Percentiles rank a stretch among this genome's conserved stretches.
Evolutionary conservation across 495 filamentous ascomycete genomes (phyloP).

Genomic region (Hypomontagnella submonticulosa): DNA sequence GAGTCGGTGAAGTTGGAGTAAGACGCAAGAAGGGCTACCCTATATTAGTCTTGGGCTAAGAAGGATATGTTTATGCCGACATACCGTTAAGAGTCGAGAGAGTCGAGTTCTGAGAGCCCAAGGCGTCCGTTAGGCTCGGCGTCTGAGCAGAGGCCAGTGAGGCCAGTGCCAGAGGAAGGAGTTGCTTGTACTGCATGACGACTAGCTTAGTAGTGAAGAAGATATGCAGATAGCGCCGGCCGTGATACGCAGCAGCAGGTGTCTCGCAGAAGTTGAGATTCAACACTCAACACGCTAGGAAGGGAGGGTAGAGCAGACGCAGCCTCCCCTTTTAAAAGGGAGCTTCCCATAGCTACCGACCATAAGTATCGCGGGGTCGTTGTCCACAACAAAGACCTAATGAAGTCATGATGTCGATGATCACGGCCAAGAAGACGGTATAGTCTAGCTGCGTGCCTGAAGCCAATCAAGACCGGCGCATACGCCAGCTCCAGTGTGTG

Average conservation of each 20-base stretch:
- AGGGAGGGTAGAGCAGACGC: not conserved
- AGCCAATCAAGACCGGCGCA: slow-evolving; percentile 24
- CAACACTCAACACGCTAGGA: not conserved
- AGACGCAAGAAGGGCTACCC: slow-evolving; percentile 51
- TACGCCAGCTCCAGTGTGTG: slow-evolving; percentile 8
- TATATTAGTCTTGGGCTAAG: not conserved
- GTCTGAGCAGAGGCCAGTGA: slow-evolving; percentile 41
- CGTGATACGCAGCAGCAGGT: slow-evolving; percentile 3
- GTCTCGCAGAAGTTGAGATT: not conserved
- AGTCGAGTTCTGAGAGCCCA: slow-evolving; percentile 49
- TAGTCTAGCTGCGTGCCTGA: slow-evolving; percentile 17
- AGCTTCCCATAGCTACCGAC: not conserved
- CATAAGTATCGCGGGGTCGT: slow-evolving; percentile 18
- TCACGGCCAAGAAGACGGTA: slow-evolving; percentile 24
- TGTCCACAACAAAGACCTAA: slow-evolving; percentile 24
- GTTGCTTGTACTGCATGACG: slow-evolving; percentile 53
- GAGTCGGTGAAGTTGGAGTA: slow-evolving; percentile 53
- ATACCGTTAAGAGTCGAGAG: too few relatives aligned
- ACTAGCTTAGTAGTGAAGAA: not conserved
- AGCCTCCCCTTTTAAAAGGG: slow-evolving; percentile 20
- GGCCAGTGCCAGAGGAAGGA: slow-evolving; percentile 44
- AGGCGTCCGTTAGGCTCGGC: slow-evolving; percentile 51
- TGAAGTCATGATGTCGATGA: slow-evolving; percentile 41
- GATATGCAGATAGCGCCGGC: not conserved
- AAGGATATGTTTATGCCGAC: too few relatives aligned